These are phyloP conservation scores for Neurospora sp. DNA, from an alignment of 495 filamentous ascomycete genomes.

Conservation along the genomic window DNA sequence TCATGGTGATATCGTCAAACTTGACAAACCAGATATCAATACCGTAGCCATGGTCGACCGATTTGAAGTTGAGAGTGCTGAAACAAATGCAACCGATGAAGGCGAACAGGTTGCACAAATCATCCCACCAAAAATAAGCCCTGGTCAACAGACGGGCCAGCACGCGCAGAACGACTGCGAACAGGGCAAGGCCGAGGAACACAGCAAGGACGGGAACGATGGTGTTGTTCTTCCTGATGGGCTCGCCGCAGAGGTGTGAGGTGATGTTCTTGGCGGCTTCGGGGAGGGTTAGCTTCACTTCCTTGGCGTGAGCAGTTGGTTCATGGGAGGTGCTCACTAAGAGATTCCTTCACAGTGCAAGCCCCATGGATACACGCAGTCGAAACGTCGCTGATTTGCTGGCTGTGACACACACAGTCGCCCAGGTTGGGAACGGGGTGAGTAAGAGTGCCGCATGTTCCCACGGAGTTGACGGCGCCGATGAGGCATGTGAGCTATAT, in stretches of 20 bases:
- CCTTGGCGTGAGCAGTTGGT: not conserved
- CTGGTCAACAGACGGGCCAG: constrained; percentile 17
- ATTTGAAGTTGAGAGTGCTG: constrained; percentile 14
- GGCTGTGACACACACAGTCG: constrained; percentile 14
- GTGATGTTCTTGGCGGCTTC: constrained; percentile 15
- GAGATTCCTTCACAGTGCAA: constrained; percentile 12
- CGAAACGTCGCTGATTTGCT: not conserved
- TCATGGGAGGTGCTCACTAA: constrained; percentile 5
- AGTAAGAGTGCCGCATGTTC: constrained; percentile 4
- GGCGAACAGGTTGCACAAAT: constrained; percentile 18
- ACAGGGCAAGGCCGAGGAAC: constrained; percentile 14
- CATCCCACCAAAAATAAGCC: constrained; percentile 26
- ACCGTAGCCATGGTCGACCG: constrained; percentile 31
- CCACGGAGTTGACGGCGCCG: not conserved
- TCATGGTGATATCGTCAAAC: constrained; percentile 31
- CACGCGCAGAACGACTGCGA: constrained; percentile 17
- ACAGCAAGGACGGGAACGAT: constrained; percentile 9
- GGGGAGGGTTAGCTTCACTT: not conserved
- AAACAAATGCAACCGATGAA: constrained; percentile 13
- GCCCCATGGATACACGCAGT: constrained; percentile 5
- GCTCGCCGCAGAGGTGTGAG: constrained; percentile 5
- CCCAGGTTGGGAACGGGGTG: not conserved
- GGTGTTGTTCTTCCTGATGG: not conserved
- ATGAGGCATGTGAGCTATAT: constrained; percentile 5
- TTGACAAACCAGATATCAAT: constrained; percentile 39